Evolutionary conservation across 2,329 filamentous ascomycete genomes (phyloP).

Genomic region (Penicillium sp.): DNA sequence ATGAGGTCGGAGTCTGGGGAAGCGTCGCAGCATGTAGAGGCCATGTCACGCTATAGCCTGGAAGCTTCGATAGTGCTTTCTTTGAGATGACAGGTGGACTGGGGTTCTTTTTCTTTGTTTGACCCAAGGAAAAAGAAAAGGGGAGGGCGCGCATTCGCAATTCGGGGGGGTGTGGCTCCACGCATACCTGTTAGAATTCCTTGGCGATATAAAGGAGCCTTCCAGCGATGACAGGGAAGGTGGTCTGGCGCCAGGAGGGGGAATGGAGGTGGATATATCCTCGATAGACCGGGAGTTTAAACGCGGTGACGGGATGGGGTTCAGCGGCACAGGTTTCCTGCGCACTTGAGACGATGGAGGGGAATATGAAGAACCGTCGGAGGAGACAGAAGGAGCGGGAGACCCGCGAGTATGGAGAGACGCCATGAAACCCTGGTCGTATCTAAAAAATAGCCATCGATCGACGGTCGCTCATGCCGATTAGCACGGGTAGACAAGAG

Average conservation of each 20-base stretch:
- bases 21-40: constrained; percentile 22
- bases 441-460: constrained; percentile 28
- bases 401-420: constrained; percentile 18
- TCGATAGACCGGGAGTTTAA: constrained; percentile 24
- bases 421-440: constrained; percentile 20
- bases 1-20: constrained; percentile 20
- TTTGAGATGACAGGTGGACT: background rate
- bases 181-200: constrained; percentile 43
- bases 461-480: constrained; percentile 24
- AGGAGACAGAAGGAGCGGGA: constrained; percentile 31
- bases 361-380: constrained; percentile 34
- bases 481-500: constrained; percentile 18
- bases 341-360: constrained; percentile 42
- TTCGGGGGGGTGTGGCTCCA: background rate
- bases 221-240: constrained; percentile 28
- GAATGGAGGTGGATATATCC: constrained; percentile 25
- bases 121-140: constrained; percentile 1
- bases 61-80: background rate
- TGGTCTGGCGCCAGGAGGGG: constrained; percentile 12
- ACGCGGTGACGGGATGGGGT: constrained; percentile 39
- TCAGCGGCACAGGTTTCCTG: constrained; percentile 56
- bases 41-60: constrained; percentile 11
- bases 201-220: constrained; percentile 32
- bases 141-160: background rate
- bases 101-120: background rate